Conservation (phyloP, 768 basidiomycete genomes). For the Boletus fagicola region DNA sequence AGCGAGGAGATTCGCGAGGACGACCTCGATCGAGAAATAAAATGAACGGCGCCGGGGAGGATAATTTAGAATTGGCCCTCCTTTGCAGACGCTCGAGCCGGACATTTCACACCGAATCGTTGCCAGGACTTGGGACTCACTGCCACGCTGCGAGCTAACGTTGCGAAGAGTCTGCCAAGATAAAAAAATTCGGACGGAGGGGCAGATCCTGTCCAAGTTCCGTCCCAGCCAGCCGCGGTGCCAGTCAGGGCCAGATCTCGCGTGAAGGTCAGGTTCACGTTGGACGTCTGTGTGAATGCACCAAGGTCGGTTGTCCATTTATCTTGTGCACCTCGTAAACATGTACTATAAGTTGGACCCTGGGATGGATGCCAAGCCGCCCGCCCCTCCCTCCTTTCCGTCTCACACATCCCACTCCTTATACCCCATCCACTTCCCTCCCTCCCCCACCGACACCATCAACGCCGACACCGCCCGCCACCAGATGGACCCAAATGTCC, state of each 20-base stretch:
- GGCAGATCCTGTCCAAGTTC: neutral
- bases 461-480: constrained; percentile 11
- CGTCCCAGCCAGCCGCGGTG: neutral
- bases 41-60: constrained; percentile 4
- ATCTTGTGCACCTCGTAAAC: constrained; percentile 11
- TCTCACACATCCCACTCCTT: constrained; percentile 28
- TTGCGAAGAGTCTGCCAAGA: too few relatives aligned
- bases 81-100: neutral
- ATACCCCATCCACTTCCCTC: constrained; percentile 21
- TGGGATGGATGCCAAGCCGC: constrained; percentile 34
- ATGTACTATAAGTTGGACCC: constrained; percentile 30
- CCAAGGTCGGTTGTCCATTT: constrained; percentile 10
- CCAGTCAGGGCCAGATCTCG: constrained; percentile 1
- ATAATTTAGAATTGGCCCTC: neutral
- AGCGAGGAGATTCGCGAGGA: neutral
- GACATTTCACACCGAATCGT: neutral
- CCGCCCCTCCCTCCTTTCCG: constrained; percentile 38
- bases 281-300: constrained; percentile 29
- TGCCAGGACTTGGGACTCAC: neutral
- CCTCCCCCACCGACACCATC: neutral
- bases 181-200: neutral
- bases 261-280: constrained; percentile 16
- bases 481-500: constrained; percentile 28
- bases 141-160: too few relatives aligned
- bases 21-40: constrained; percentile 9